These are phyloP conservation scores for Hymenoscyphus occultus DNA, from an alignment of 2,329 filamentous ascomycete species.

Conservation along the genomic window DNA sequence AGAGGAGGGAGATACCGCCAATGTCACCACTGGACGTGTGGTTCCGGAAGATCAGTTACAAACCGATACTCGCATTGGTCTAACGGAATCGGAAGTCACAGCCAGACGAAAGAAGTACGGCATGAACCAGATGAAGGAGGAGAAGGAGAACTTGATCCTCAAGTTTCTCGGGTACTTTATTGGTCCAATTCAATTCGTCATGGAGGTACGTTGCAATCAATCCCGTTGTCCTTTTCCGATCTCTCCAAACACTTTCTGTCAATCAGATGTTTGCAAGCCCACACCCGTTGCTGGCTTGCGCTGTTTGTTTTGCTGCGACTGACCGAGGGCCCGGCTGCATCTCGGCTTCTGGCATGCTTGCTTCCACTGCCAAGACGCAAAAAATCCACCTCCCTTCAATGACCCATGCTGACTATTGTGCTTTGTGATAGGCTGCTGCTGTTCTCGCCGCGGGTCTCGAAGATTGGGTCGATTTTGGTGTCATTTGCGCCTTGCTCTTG, in stretches of 20 bases:
- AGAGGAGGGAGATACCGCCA: constrained; percentile 53
- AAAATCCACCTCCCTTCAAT: background rate
- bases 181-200: constrained; percentile 89
- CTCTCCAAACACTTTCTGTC: background rate
- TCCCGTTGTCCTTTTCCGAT: constrained; percentile 20
- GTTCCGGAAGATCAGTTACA: constrained; percentile 74
- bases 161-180: constrained; percentile 83
- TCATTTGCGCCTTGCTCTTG: constrained; percentile 78
- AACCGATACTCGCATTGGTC: constrained; percentile 70
- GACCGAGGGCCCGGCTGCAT: constrained; percentile 6
- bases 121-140: constrained; percentile 87
- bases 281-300: background rate
- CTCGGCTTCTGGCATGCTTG: constrained; percentile 13
- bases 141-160: constrained; percentile 79
- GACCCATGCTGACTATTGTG: constrained; percentile 19
- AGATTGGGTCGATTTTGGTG: constrained; percentile 92
- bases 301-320: constrained; percentile 7
- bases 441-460: constrained; percentile 78
- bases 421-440: constrained; percentile 52
- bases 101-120: constrained; percentile 68
- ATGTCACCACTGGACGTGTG: constrained; percentile 54
- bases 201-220: constrained; percentile 63
- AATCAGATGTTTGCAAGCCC: background rate
- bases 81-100: constrained; percentile 68
- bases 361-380: constrained; percentile 11